Conservation (phyloP, 2,329 filamentous ascomycete genomes). For the Epichloe uncinata region DNA sequence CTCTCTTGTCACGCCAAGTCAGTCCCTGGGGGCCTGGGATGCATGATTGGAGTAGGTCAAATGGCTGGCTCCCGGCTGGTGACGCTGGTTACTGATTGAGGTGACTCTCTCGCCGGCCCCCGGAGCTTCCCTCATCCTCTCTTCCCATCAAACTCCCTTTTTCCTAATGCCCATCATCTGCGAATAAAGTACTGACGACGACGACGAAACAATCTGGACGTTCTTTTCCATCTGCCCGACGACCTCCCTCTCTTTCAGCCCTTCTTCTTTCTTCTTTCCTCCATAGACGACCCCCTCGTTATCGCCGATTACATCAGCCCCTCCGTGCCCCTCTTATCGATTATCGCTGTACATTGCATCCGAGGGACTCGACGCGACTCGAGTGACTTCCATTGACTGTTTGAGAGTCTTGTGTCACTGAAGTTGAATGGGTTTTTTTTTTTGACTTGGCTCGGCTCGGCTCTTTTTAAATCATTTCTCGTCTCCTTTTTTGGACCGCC, state of each 20-base stretch:
- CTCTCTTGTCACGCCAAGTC: not conserved
- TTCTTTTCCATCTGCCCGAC: not conserved
- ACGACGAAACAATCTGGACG: not conserved
- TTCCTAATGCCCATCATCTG: not conserved
- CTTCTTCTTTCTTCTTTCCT: not conserved
- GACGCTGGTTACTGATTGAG: not conserved
- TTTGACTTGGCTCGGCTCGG: not conserved
- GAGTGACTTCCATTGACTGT: not conserved
- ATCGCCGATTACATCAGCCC: slow-evolving; percentile 5
- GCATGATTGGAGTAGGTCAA: no score
- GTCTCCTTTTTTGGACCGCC: slow-evolving; percentile 6
- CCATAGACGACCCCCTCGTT: not conserved
- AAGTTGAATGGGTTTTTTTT: not conserved
- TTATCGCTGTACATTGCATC: not conserved
- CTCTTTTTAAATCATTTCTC: not conserved
- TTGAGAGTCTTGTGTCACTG: not conserved
- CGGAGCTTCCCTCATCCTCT: slow-evolving; percentile 2
- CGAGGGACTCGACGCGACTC: slow-evolving; percentile 1
- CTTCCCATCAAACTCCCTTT: slow-evolving; percentile 1
- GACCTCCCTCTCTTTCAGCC: not conserved
- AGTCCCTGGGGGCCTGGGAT: not conserved
- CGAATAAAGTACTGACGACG: slow-evolving; percentile 2
- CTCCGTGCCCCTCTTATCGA: slow-evolving; percentile 7
- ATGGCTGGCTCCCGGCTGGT: no score
- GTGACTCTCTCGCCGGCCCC: slow-evolving; percentile 3